Evolutionary conservation across 371 early-diverging fungal genomes (phyloP).

Genomic region (Apophysomyces trapeziformis): DNA sequence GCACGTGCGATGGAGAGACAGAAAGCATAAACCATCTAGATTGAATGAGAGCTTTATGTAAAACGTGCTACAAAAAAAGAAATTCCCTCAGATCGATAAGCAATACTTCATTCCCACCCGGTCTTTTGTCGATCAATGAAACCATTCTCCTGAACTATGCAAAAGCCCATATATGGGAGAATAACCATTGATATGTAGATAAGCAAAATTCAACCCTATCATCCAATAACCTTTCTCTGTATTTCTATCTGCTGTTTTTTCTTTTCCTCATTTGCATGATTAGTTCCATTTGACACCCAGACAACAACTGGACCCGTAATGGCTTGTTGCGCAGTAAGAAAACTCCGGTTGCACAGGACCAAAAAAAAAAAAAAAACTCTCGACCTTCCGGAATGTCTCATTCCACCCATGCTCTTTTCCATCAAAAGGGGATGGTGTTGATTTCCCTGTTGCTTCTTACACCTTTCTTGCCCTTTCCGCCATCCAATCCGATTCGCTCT

Average conservation of each 20-base stretch:
- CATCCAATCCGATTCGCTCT: too few relatives aligned
- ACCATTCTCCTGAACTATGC: constrained; percentile 10
- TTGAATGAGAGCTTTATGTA: not conserved
- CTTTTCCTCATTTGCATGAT: not conserved
- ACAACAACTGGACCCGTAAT: too few relatives aligned
- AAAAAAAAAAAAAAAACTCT: too few relatives aligned
- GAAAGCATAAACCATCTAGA: not conserved
- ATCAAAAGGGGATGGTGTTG: too few relatives aligned
- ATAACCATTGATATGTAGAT: not conserved
- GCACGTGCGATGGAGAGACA: not conserved
- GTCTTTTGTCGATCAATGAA: not conserved
- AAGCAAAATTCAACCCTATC: not conserved
- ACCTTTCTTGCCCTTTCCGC: too few relatives aligned
- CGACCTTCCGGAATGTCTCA: too few relatives aligned
- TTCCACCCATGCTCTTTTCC: too few relatives aligned
- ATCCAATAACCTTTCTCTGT: not conserved
- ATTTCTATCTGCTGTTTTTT: not conserved
- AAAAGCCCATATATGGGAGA: not conserved
- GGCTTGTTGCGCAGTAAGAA: too few relatives aligned
- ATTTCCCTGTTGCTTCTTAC: too few relatives aligned
- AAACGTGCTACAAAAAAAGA: not conserved
- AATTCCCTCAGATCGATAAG: constrained; percentile 10
- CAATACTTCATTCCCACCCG: constrained; percentile 1
- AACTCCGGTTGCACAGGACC: too few relatives aligned
- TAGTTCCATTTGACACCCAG: too few relatives aligned